Evolutionary conservation across 495 filamentous ascomycete species (phyloP).

Genomic region (Penicillium ucsense): DNA sequence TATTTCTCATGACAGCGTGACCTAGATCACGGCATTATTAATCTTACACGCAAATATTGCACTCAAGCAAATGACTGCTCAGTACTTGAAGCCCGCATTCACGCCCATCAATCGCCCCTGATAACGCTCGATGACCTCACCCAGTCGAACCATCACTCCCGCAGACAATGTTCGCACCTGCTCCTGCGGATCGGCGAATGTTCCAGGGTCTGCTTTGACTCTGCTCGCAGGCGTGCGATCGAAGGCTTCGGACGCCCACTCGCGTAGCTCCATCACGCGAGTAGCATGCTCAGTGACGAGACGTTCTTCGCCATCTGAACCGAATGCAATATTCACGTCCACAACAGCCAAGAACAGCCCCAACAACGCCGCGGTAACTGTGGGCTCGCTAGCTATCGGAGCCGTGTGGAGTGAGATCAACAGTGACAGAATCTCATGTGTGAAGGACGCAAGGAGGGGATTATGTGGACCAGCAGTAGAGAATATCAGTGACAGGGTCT

Average conservation of each 20-base stretch:
- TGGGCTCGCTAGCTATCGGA: slow-evolving; percentile 44
- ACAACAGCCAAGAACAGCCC: slow-evolving; percentile 72
- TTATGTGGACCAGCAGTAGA: slow-evolving; percentile 40
- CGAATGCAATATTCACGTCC: slow-evolving; percentile 59
- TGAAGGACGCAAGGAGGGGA: slow-evolving; percentile 34
- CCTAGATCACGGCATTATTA: not conserved
- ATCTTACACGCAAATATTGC: not conserved
- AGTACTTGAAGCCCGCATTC: slow-evolving; percentile 40
- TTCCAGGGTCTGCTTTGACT: slow-evolving; percentile 12
- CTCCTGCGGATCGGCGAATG: slow-evolving; percentile 37
- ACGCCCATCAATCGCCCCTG: slow-evolving; percentile 50
- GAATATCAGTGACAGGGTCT: slow-evolving; percentile 42
- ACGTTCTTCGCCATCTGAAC: slow-evolving; percentile 49
- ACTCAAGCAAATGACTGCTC: not conserved
- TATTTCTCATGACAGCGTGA: slow-evolving; percentile 12
- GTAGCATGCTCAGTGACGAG: slow-evolving; percentile 49
- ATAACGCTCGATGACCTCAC: slow-evolving; percentile 74
- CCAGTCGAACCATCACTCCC: slow-evolving; percentile 66
- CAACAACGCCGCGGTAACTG: slow-evolving; percentile 62
- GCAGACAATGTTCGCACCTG: slow-evolving; percentile 55
- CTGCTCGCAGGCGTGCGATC: slow-evolving; percentile 36
- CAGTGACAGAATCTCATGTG: slow-evolving; percentile 35
- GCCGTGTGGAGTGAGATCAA: slow-evolving; percentile 35
- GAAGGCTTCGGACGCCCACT: slow-evolving; percentile 52
- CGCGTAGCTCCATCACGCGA: slow-evolving; percentile 32